Percentiles rank a stretch among this genome's conserved stretches.
Conservation (phyloP, 768 basidiomycete genomes). For the Cystobasidium onofrii region DNA sequence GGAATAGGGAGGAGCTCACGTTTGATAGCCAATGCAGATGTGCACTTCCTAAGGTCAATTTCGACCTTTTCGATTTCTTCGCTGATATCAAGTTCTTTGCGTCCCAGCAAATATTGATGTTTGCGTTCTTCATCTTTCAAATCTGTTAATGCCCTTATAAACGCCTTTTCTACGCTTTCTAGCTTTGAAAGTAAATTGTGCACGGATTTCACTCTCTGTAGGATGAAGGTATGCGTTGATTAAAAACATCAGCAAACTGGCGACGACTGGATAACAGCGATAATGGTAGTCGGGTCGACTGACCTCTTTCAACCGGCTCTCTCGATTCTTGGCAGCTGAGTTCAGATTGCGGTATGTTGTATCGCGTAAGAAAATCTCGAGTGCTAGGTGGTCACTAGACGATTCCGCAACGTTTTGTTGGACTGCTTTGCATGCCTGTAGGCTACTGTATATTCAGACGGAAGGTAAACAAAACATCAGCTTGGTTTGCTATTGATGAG, state of each 20-base stretch:
- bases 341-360: not conserved
- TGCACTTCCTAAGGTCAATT: conserved; percentile 1
- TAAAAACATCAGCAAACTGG: too few relatives aligned
- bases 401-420: not conserved
- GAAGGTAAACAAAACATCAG: not conserved
- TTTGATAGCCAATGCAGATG: not conserved
- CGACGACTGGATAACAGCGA: too few relatives aligned
- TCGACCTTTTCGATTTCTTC: conserved; percentile 27
- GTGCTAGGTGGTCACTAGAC: not conserved
- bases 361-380: conserved; percentile 4
- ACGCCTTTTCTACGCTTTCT: conserved; percentile 3
- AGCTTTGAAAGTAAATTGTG: not conserved
- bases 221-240: not conserved
- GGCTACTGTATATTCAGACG: not conserved
- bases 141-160: not conserved
- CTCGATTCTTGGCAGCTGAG: not conserved
- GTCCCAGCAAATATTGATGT: not conserved
- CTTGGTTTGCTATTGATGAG: too few relatives aligned
- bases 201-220: not conserved
- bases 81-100: not conserved
- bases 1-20: too few relatives aligned
- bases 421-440: not conserved
- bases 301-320: conserved; percentile 12
- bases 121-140: not conserved
- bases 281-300: too few relatives aligned